Evolutionary conservation across 1,284 basidiomycete genomes (phyloP), one percentile per base, ranked within the genome.

Genomic region (Moesziomyces sp.): DNA sequence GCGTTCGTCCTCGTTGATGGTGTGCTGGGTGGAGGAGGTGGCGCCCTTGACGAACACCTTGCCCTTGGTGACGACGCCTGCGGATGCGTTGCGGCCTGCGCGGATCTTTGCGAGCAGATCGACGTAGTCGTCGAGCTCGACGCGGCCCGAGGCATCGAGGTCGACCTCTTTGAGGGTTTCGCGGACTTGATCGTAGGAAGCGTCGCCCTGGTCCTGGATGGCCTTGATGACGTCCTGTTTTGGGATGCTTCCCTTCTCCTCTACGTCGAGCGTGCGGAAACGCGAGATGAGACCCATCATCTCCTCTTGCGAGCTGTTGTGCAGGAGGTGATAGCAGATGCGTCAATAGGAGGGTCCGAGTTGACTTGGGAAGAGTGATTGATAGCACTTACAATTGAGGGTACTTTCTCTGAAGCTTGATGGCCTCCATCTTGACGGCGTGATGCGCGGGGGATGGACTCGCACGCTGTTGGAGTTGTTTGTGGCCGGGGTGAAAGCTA

Each of bases 41-140:
- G 93, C 93, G 47, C 96, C 97, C 82, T 94, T 91, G 46, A 99
- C 93, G 3, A 93, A 93, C 60, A 98, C 93, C 82, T 95, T 96
- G 44, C 95, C 95, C 70, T 88, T 88, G 67, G 81, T 78, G 9
- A 80, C 80, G 38, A 76, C 71, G 43, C 80, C 84, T 18, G 88
- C 84, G 23, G 87, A 85, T 21, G 86, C 83, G 46, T 84, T 83
- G 34, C 83, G 77, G 23, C 85, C 85, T 13, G 76, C 76, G 34
- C 88, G 88, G 61, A 96, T 88, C 85, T 94, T 95, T 62, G 91
- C 91, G 70, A 92, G 91, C 65, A 96, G 88, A 88, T 96, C 94
- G 50, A 99, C 94, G 90, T 94, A 99, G 85, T 99, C 96, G 77
- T 99, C 97, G 62, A 99, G 87, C 86, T 98, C 97, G 63, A 99